phyloP scores from a whole-genome alignment of 1,284 basidiomycete species.

The Leccinum griseonigrum region DNA sequence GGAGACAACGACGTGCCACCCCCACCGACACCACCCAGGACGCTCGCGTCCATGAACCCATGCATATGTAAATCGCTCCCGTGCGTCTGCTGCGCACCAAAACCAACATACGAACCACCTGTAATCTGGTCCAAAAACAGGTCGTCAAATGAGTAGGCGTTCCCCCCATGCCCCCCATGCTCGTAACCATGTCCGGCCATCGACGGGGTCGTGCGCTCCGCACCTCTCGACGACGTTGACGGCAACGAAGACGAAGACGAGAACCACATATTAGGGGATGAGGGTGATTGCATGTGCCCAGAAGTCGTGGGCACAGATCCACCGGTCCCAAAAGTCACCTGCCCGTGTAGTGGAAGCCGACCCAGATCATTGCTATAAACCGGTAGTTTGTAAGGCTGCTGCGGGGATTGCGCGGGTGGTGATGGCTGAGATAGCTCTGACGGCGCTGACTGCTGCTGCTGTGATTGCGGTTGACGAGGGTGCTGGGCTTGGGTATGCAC shows the following conservation, averaged over 20 bases:
- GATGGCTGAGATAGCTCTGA: background rate
- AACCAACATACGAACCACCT: conserved; percentile 10
- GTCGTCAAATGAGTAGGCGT: conserved; percentile 23
- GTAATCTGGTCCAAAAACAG: conserved; percentile 26
- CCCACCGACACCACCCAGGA: conserved; percentile 10
- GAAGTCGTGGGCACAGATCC: conserved; percentile 3
- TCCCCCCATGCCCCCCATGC: background rate
- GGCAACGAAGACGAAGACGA: conserved; percentile 1
- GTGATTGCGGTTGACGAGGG: conserved; percentile 8
- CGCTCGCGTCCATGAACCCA: background rate
- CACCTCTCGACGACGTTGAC: background rate
- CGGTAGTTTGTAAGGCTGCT: conserved; percentile 38
- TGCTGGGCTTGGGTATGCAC: conserved; percentile 13
- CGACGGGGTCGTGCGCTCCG: background rate
- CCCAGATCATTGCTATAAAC: conserved; percentile 61
- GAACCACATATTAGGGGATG: conserved; percentile 21
- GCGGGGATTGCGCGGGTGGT: background rate
- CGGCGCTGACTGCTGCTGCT: background rate
- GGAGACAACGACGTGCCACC: background rate
- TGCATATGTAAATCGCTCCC: background rate
- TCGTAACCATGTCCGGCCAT: conserved; percentile 11
- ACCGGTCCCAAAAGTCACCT: conserved; percentile 21
- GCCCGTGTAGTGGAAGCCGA: conserved; percentile 49
- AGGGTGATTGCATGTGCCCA: conserved; percentile 9
- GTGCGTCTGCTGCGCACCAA: conserved; percentile 9